These are phyloP conservation scores for Lecanicillium sp. DNA, from an alignment of 2,329 filamentous ascomycete species.

Conservation along the genomic window DNA sequence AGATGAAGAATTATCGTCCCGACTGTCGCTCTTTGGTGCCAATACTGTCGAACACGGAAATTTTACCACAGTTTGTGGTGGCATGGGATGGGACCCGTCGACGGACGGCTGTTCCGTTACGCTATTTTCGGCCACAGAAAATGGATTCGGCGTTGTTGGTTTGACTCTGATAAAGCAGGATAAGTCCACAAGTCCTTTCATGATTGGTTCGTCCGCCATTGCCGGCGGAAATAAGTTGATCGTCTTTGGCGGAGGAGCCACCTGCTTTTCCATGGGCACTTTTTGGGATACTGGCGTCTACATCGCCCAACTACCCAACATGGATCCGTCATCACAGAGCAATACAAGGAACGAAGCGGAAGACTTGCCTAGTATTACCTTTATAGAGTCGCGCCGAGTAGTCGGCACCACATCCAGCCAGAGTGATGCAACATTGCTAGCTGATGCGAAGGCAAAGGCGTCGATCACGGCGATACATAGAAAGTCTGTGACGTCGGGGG, in stretches of 20 bases:
- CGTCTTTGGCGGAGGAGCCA: constrained; percentile 71
- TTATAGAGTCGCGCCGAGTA: constrained; percentile 1
- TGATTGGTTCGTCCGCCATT: constrained; percentile 59
- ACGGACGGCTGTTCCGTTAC: constrained; percentile 13
- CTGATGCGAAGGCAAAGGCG: constrained; percentile 9
- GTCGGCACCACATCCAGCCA: constrained; percentile 8
- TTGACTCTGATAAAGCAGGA: constrained; percentile 6
- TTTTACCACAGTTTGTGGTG: constrained; percentile 21
- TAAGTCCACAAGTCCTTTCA: constrained; percentile 41
- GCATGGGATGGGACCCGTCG: constrained; percentile 19
- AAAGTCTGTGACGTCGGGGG: constrained; percentile 38
- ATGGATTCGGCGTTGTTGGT: constrained; percentile 5
- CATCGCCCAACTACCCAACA: constrained; percentile 21
- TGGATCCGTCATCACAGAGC: constrained; percentile 2
- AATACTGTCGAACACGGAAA: constrained; percentile 15
- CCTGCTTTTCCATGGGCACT: constrained; percentile 85
- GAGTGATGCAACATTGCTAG: background rate
- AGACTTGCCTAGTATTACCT: background rate
- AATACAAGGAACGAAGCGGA: background rate
- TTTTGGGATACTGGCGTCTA: constrained; percentile 66
- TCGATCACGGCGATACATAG: constrained; percentile 36
- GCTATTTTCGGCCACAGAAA: background rate
- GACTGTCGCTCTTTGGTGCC: constrained; percentile 25
- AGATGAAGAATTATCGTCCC: background rate
- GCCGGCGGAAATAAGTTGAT: constrained; percentile 42